phyloP scores from a whole-genome alignment of 306 rosid genomes.

The Begonia peltatifolia region DNA sequence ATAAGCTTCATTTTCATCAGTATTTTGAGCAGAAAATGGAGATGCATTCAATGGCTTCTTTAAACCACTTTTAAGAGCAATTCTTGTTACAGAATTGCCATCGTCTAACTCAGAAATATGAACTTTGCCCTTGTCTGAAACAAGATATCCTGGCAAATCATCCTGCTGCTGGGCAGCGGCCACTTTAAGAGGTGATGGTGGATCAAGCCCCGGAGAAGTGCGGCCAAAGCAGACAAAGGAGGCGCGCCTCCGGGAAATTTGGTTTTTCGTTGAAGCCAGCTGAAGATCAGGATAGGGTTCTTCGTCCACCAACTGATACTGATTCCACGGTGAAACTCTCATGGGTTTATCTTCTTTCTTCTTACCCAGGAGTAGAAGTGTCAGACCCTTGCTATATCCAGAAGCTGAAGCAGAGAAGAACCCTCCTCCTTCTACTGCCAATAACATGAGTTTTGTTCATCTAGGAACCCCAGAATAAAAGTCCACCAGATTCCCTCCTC shows the following conservation, averaged over 20 bases:
- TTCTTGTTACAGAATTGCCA: conserved; percentile 24
- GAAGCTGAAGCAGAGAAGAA: conserved; percentile 98
- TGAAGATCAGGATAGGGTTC: conserved; percentile 81
- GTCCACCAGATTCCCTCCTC: conserved; percentile 11
- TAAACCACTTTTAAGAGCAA: conserved; percentile 69
- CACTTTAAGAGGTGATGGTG: conserved; percentile 70
- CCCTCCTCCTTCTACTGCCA: conserved; percentile 96
- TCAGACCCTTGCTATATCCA: conserved; percentile 90
- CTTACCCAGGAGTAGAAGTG: conserved; percentile 90
- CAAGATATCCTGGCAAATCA: conserved; percentile 33
- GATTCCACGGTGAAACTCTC: conserved; percentile 98
- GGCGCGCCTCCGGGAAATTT: conserved; percentile 70
- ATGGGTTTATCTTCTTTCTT: conserved; percentile 86
- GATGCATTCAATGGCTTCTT: conserved; percentile 33
- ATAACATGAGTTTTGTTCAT: conserved; percentile 95
- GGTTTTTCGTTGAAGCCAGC: conserved; percentile 90
- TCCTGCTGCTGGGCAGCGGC: conserved; percentile 81
- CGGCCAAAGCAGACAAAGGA: conserved; percentile 94
- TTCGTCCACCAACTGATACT: conserved; percentile 92
- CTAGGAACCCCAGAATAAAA: conserved; percentile 33
- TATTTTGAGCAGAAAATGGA: conserved; percentile 27
- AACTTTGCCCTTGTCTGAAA: conserved; percentile 35
- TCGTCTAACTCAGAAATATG: conserved; percentile 25
- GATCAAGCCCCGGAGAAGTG: conserved; percentile 76
- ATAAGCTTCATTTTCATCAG: conserved; percentile 25